Conservation (phyloP, 805 yeast species). For the Nakazawaea ernobii region DNA sequence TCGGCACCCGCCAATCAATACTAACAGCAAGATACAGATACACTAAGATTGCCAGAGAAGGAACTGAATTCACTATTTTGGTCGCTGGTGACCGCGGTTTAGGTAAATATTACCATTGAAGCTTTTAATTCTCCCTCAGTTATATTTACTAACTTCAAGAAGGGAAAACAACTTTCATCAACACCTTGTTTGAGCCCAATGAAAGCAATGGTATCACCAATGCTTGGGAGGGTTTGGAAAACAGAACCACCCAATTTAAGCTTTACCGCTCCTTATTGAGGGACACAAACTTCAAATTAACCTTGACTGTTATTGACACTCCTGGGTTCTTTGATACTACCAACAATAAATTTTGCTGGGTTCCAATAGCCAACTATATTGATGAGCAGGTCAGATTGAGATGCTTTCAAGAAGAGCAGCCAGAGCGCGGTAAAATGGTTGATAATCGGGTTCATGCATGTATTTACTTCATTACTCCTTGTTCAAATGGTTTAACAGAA, state of each 20-base stretch:
- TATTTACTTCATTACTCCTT: conserved; percentile 73
- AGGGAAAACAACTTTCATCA: conserved; percentile 74
- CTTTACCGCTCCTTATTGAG: conserved; percentile 43
- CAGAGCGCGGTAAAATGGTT: conserved; percentile 41
- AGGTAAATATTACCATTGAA: conserved; percentile 39
- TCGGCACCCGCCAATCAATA: too few relatives aligned
- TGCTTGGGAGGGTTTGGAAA: conserved; percentile 35
- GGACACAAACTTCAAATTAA: conserved; percentile 55
- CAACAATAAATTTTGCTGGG: conserved; percentile 63
- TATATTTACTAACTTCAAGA: neutral
- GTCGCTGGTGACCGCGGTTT: conserved; percentile 88
- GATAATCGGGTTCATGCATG: conserved; percentile 83
- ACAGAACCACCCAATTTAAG: conserved; percentile 25
- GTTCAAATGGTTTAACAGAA: conserved; percentile 53
- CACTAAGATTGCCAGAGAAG: conserved; percentile 67
- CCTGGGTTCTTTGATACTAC: conserved; percentile 73
- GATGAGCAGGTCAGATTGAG: conserved; percentile 66
- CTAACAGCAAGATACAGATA: conserved; percentile 33
- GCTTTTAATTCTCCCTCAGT: neutral
- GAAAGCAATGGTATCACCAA: conserved; percentile 8
- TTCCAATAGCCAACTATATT: conserved; percentile 62
- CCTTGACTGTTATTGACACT: conserved; percentile 63
- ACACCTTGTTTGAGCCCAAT: conserved; percentile 61
- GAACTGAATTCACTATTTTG: conserved; percentile 73
- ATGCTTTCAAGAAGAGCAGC: conserved; percentile 76